Evolutionary conservation across 2,329 filamentous ascomycete species (phyloP), one percentile per base, ranked within the genome.

Genomic region (Exophiala alcalophila): DNA sequence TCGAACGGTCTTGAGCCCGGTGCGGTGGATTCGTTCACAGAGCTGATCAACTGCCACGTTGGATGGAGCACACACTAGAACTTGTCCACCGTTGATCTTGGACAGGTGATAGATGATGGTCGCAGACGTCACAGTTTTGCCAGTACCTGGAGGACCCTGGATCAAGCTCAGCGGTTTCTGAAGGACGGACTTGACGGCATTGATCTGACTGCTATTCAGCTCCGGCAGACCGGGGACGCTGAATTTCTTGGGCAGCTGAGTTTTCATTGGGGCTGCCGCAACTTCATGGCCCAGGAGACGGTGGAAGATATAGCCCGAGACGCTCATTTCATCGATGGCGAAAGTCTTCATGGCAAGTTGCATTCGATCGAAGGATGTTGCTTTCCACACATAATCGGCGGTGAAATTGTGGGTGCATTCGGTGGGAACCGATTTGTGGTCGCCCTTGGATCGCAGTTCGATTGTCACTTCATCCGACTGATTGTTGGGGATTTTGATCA

Each of bases 291-390:
- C 92, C 21, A 98, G 80, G 15, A 98, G 77, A 54, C 92, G 92
- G 65, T 98, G 92, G 71, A 97, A 98, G 53, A 98, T 95, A 68
- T 96, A 98, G 25, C 92, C 92, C 15, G 92, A 97, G 29, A 98
- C 91, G 60, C 90, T 96, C 84, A 94, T 86, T 66, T 98, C 92
- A 57, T 98, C 91, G 30, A 97, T 82, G 4, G 92, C 92, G 62
- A 98, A 98, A 0, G 88, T 97, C 74, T 96, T 97, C 91, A 98
- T 97, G 40, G 92, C 94, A 54, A 90, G 81, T 65, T 98, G 92
- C 92, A 98, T 98, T 52, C 92, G 90, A 61, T 98, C 92, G 63
- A 98, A 98, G 0, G 91, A 97, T 0, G 94, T 98, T 10, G 94
- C 92, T 65, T 98, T 98, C 92, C 92, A 98, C 42, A 98, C 92